Conservation (phyloP, 306 rosid species). For the Styphnolobium japonicum region DNA sequence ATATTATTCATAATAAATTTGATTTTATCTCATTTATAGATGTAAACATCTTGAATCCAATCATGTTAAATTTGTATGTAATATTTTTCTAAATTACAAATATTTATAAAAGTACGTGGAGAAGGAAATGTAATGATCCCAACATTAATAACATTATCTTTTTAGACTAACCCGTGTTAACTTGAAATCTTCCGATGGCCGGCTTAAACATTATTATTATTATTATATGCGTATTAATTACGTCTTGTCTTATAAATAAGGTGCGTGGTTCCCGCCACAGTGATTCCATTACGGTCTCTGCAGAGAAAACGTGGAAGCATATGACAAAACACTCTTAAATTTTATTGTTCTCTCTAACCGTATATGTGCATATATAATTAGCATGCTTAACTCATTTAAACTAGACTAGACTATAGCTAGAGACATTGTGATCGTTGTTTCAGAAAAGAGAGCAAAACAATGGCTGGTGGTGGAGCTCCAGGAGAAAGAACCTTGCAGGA, state of each 20-base stretch:
- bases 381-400: background rate
- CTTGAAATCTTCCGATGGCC: slow-evolving; percentile 33
- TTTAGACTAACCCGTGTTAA: too few relatives aligned
- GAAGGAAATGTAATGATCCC: too few relatives aligned
- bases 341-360: background rate
- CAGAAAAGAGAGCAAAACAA: background rate
- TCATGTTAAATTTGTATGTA: too few relatives aligned
- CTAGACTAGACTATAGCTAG: background rate
- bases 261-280: background rate
- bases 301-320: slow-evolving; percentile 17
- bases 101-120: too few relatives aligned
- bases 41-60: too few relatives aligned
- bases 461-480: slow-evolving; percentile 27
- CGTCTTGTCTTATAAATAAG: background rate
- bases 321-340: background rate
- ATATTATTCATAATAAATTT: too few relatives aligned
- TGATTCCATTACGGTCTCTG: background rate
- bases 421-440: background rate
- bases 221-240: background rate
- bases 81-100: too few relatives aligned
- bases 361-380: background rate
- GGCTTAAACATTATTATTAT: slow-evolving; percentile 5
- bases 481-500: slow-evolving; percentile 53
- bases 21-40: too few relatives aligned
- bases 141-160: too few relatives aligned